Evolutionary conservation across 257 asterid genomes (phyloP).

Genomic region (Paulownia fortunei): DNA sequence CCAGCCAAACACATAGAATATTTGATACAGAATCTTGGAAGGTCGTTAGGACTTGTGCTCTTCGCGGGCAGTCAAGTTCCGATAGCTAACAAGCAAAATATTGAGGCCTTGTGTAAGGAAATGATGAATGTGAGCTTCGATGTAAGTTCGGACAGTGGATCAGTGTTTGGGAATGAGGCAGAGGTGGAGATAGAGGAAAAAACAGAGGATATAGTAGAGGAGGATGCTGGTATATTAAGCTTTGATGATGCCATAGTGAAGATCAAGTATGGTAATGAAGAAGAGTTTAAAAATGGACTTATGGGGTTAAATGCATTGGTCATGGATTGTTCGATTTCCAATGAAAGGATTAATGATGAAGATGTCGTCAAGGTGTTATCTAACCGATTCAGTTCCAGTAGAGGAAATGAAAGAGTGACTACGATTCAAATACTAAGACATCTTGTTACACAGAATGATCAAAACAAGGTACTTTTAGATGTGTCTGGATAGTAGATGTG

Average conservation of each 20-base stretch:
- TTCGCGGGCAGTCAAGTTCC: slow-evolving; percentile 57
- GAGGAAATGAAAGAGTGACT: slow-evolving; percentile 38
- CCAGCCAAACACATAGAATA: slow-evolving; percentile 50
- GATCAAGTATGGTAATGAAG: slow-evolving; percentile 49
- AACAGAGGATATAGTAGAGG: slow-evolving; percentile 21
- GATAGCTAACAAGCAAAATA: slow-evolving; percentile 43
- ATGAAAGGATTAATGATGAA: slow-evolving; percentile 46
- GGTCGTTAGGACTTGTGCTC: slow-evolving; percentile 66
- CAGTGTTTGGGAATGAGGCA: slow-evolving; percentile 39
- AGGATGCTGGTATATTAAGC: slow-evolving; percentile 35
- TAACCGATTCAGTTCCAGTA: slow-evolving; percentile 43
- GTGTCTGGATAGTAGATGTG: not conserved
- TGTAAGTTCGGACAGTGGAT: slow-evolving; percentile 39
- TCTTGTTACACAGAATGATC: slow-evolving; percentile 39
- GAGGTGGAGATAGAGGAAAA: slow-evolving; percentile 34
- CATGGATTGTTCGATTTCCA: slow-evolving; percentile 38
- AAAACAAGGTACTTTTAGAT: slow-evolving; percentile 46
- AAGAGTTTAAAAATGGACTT: slow-evolving; percentile 47
- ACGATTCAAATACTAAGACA: slow-evolving; percentile 50
- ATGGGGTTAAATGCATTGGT: slow-evolving; percentile 39
- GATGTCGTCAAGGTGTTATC: slow-evolving; percentile 45
- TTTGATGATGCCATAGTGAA: slow-evolving; percentile 46
- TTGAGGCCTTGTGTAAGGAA: slow-evolving; percentile 50
- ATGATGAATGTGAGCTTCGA: slow-evolving; percentile 52
- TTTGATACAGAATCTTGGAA: slow-evolving; percentile 53